These are phyloP conservation scores for Skeletonema grethae DNA, from an alignment of 108 stramenopile species.

Conservation along the genomic window DNA sequence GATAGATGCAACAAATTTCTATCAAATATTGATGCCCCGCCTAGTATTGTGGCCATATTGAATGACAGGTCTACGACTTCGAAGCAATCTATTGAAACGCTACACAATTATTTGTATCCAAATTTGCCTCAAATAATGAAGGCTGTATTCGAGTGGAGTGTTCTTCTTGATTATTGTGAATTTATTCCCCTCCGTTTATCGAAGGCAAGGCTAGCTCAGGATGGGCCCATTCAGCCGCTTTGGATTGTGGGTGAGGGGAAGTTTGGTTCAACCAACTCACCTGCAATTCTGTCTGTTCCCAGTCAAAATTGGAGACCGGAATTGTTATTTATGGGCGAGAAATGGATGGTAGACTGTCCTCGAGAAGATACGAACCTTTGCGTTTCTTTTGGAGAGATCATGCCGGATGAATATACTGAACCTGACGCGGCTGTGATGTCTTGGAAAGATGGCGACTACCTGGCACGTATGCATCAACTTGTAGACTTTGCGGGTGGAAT, in stretches of 20 bases:
- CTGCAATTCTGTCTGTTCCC: not conserved
- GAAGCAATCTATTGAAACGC: not conserved
- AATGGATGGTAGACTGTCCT: conserved; percentile 9
- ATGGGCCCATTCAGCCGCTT: not conserved
- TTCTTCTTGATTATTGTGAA: conserved; percentile 2
- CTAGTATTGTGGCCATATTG: not conserved
- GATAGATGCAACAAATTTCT: not conserved
- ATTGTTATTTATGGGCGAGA: conserved; percentile 1
- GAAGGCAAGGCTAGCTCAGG: not conserved
- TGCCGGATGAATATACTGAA: not conserved
- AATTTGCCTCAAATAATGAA: not conserved
- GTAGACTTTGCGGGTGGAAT: not conserved
- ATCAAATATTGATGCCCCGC: not conserved
- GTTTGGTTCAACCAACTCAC: conserved; percentile 8
- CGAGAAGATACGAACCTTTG: not conserved
- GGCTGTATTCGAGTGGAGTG: not conserved
- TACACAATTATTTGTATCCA: not conserved
- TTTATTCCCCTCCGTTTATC: not conserved
- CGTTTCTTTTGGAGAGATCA: not conserved
- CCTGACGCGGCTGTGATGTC: not conserved
- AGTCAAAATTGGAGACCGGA: not conserved
- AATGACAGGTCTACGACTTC: not conserved
- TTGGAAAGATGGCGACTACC: not conserved
- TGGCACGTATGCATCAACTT: not conserved
- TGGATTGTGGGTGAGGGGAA: conserved; percentile 5